Conservation (phyloP, 768 basidiomycete species). For the Boletus subcaerulescens region DNA sequence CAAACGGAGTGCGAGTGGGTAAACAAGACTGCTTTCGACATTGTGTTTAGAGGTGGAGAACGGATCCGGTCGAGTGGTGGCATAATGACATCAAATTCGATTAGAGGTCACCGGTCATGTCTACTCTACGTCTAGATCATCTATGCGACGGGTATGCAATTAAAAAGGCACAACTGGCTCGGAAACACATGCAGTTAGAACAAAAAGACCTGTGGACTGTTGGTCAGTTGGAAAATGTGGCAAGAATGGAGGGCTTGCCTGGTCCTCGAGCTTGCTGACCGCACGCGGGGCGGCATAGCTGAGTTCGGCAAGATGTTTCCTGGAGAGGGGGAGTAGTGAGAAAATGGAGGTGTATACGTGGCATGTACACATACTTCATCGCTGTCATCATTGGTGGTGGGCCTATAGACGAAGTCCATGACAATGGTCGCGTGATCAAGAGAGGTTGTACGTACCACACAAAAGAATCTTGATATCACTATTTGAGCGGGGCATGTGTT, state of each 20-base stretch:
- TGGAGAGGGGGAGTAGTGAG: conserved; percentile 28
- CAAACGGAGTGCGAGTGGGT: conserved; percentile 39
- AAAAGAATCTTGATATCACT: conserved; percentile 81
- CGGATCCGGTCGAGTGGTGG: no score
- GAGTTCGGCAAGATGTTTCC: conserved; percentile 87
- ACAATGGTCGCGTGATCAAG: conserved; percentile 4
- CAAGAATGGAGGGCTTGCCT: conserved; percentile 42
- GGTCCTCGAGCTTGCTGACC: conserved; percentile 90
- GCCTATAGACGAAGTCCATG: conserved; percentile 33
- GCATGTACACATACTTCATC: conserved; percentile 61
- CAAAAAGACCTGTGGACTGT: conserved; percentile 36
- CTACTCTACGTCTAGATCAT: conserved; percentile 7
- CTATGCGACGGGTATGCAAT: conserved; percentile 6
- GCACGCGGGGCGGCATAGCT: conserved; percentile 85
- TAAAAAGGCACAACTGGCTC: not conserved
- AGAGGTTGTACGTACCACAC: conserved; percentile 61
- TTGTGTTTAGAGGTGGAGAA: not conserved
- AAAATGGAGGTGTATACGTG: not conserved
- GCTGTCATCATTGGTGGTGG: conserved; percentile 77
- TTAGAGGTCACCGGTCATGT: not conserved
- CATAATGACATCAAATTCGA: not conserved
- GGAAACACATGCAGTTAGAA: conserved; percentile 29
- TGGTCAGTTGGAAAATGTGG: conserved; percentile 13
- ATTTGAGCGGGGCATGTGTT: conserved; percentile 64
- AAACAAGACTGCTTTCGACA: conserved; percentile 33